Evolutionary conservation across 768 basidiomycete genomes (phyloP), one percentile per base, ranked within the genome.

Genomic region (Termitomyces sp.): DNA sequence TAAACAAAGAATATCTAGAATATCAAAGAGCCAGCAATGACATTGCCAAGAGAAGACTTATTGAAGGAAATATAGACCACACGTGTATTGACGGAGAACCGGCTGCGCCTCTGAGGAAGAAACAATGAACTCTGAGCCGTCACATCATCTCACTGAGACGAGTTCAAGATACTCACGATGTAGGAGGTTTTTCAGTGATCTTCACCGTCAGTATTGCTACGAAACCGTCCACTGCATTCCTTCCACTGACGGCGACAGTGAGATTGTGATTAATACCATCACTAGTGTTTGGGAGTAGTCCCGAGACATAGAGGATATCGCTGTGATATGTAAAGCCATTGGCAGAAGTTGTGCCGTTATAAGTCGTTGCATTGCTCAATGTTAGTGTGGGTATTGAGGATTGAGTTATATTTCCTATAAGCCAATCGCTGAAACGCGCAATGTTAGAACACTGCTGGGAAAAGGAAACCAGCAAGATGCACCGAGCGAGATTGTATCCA

Each of bases 401-500:
- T 25, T 74, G 70, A 0, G 94, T 94, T 29, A 90, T 87, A 69
- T 94, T 94, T 25, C 90, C 92, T 31, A 96, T 77, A n/a, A 96
- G 75, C 80, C 84, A 89, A 70, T 97, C 94, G 31, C 94, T 87
- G 59, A 15, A 31, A 55, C n/a, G 14, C 40, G 59, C 54, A 25
- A 7, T 20, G 36, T 43, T 38, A 53, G 51, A 34, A 36, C 37
- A 31, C 2, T 40, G 38, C 40, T 11, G 37, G 17, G 12, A 36
- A 42, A 32, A 34, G 47, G 38, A 17, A 25, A 9, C 9, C 46
- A 29, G 17, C 45, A 38, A n/a, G 51, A 67, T 77, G 61, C 61
- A 85, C 85, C 86, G 87, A 12, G 88, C 94, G 36, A 89, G 77
- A 69, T 95, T 87, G 73, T 96, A 93, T 72, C 93, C 94, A 61